Evolutionary conservation across 139 green algal species (phyloP).

Genomic region (Chlamydomonas sphaeroides): DNA sequence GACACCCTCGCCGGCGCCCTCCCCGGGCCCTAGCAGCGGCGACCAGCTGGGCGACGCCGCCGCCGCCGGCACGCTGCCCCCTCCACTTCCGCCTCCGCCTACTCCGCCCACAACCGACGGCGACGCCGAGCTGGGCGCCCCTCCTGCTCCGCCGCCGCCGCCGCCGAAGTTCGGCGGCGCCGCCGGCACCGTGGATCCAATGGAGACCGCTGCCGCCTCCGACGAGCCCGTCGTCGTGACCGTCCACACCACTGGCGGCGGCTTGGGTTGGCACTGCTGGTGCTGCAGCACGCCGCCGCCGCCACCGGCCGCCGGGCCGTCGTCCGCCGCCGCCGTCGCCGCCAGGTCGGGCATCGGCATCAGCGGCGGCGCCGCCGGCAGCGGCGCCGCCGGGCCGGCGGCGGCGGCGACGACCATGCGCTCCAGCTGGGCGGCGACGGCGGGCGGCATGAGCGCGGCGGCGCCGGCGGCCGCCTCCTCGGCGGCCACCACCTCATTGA

Average conservation of each 20-base stretch:
- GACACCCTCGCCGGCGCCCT: too few species aligned
- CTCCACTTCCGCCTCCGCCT: too few species aligned
- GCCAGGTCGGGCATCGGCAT: neutral
- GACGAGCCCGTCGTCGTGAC: neutral
- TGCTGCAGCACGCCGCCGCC: neutral
- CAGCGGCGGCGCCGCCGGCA: neutral
- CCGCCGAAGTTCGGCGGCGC: neutral
- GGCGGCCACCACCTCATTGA: slow-evolving; percentile 49
- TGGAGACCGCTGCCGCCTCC: neutral
- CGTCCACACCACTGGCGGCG: neutral
- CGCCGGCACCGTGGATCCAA: neutral
- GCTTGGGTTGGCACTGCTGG: neutral
- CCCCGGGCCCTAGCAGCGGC: neutral
- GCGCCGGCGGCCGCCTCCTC: slow-evolving; percentile 14
- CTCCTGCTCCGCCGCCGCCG: neutral
- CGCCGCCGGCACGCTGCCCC: too few species aligned
- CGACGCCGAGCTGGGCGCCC: too few species aligned
- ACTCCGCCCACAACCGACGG: neutral
- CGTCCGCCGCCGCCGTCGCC: too few species aligned
- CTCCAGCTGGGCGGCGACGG: slow-evolving; percentile 36
- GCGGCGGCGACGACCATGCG: slow-evolving; percentile 19
- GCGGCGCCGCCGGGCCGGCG: neutral
- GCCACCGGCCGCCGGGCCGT: neutral
- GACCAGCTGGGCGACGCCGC: neutral
- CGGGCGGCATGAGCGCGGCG: neutral